phyloP scores from a whole-genome alignment of 345 rosid genomes.

The Syzygium jambos region DNA sequence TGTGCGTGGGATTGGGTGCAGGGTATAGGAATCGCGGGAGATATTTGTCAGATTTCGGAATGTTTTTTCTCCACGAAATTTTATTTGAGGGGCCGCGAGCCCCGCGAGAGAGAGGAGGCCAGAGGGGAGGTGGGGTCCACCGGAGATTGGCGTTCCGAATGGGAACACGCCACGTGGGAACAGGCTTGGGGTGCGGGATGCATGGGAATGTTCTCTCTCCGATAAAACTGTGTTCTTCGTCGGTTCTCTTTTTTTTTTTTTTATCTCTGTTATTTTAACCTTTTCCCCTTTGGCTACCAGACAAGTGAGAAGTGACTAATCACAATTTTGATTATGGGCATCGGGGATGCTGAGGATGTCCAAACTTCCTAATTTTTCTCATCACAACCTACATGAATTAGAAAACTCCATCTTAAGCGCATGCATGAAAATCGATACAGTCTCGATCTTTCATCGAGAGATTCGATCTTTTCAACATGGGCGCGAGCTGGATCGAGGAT shows the following conservation, averaged over 20 bases:
- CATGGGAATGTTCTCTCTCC: neutral
- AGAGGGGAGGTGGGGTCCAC: neutral
- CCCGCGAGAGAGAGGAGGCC: neutral
- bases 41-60: neutral
- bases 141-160: conserved; percentile 4
- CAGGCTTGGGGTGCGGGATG: too few relatives aligned
- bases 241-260: neutral
- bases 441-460: too few relatives aligned
- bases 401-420: too few relatives aligned
- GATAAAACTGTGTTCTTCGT: neutral
- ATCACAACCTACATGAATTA: too few relatives aligned
- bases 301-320: neutral
- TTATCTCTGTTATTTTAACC: neutral
- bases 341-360: neutral
- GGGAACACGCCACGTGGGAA: conserved; percentile 6
- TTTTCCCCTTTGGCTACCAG: neutral
- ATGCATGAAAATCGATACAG: too few relatives aligned
- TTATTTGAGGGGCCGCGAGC: too few relatives aligned
- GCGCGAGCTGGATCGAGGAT: too few relatives aligned
- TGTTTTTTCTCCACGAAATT: rapidly evolving
- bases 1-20: neutral
- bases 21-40: neutral
- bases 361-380: too few relatives aligned
- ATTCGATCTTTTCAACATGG: too few relatives aligned
- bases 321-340: neutral